Conservation (phyloP, 768 basidiomycete genomes). For the Thelephora aurantiotincta region DNA sequence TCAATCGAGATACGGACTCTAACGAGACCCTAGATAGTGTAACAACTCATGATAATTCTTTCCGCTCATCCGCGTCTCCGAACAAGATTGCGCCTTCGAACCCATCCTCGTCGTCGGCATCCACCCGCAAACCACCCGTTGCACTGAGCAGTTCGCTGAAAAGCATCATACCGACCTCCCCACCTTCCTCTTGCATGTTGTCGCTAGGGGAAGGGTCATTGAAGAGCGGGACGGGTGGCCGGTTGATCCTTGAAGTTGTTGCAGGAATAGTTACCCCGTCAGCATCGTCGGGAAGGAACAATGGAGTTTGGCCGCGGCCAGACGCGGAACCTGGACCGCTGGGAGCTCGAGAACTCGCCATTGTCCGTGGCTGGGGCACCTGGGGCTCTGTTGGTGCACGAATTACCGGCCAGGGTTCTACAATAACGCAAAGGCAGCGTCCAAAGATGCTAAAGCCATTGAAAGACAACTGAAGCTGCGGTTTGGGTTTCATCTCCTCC, state of each 20-base stretch:
- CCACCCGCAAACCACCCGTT: slow-evolving; percentile 39
- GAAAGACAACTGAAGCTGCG: slow-evolving; percentile 58
- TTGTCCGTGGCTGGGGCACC: slow-evolving; percentile 12
- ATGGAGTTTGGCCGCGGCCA: slow-evolving; percentile 37
- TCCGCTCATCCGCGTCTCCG: slow-evolving; percentile 71
- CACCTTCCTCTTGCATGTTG: slow-evolving; percentile 20
- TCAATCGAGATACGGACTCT: not conserved
- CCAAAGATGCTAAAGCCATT: slow-evolving; percentile 59
- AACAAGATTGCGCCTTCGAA: slow-evolving; percentile 62
- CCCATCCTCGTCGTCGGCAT: slow-evolving; percentile 64
- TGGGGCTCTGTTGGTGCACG: slow-evolving; percentile 20
- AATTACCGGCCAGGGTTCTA: slow-evolving; percentile 65
- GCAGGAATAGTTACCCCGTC: slow-evolving; percentile 25
- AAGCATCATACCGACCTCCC: slow-evolving; percentile 46
- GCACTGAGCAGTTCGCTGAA: slow-evolving; percentile 63
- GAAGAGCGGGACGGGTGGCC: slow-evolving; percentile 31
- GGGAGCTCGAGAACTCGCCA: slow-evolving; percentile 12
- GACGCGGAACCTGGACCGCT: slow-evolving; percentile 19
- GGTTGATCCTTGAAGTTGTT: slow-evolving; percentile 14
- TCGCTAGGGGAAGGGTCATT: slow-evolving; percentile 18
- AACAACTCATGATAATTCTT: slow-evolving; percentile 27
- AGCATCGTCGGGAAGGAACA: slow-evolving; percentile 61
- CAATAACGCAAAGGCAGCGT: slow-evolving; percentile 66
- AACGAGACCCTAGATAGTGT: not conserved
- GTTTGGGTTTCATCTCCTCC: slow-evolving; percentile 54